These are phyloP conservation scores for Calamus simplicifolius DNA, from an alignment of 176 grass and related monocot species.

Conservation along the genomic window DNA sequence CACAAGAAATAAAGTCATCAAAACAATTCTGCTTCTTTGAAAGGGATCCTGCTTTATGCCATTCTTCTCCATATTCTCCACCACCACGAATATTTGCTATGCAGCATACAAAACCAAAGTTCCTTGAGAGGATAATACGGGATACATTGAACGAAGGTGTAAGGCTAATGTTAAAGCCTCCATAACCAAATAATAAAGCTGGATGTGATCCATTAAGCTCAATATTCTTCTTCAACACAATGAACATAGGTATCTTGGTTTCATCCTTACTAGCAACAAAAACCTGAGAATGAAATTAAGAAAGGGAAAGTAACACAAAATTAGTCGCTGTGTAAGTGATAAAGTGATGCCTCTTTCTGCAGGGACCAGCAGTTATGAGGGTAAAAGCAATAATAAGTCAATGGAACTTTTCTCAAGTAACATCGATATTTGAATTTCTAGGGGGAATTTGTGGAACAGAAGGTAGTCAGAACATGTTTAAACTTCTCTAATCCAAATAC, in stretches of 20 bases:
- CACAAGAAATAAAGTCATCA: conserved; percentile 78
- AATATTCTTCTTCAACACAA: conserved; percentile 68
- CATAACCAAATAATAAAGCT: conserved; percentile 83
- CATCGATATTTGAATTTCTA: too few species aligned
- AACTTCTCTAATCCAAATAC: too few species aligned
- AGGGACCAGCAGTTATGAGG: too few species aligned
- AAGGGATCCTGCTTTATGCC: conserved; percentile 93
- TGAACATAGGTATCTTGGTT: conserved; percentile 85
- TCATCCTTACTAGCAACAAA: conserved; percentile 72
- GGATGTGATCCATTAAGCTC: conserved; percentile 70
- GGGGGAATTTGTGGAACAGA: too few species aligned
- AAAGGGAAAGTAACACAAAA: conserved; percentile 8
- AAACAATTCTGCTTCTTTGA: conserved; percentile 88
- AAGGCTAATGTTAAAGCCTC: conserved; percentile 82
- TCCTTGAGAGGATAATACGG: conserved; percentile 67
- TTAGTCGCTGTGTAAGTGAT: not conserved
- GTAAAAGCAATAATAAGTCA: too few species aligned
- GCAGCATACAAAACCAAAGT: conserved; percentile 56
- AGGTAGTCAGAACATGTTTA: too few species aligned
- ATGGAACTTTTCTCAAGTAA: too few species aligned
- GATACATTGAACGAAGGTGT: conserved; percentile 62
- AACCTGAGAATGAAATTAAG: conserved; percentile 32
- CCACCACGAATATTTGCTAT: conserved; percentile 88
- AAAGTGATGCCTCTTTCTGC: too few species aligned
- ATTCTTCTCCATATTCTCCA: conserved; percentile 96